A percentile compares a stretch with the other conserved stretches of the same genome.
Evolutionary conservation across 768 basidiomycete species (phyloP).

Genomic region (Fomitopsis serialis): DNA sequence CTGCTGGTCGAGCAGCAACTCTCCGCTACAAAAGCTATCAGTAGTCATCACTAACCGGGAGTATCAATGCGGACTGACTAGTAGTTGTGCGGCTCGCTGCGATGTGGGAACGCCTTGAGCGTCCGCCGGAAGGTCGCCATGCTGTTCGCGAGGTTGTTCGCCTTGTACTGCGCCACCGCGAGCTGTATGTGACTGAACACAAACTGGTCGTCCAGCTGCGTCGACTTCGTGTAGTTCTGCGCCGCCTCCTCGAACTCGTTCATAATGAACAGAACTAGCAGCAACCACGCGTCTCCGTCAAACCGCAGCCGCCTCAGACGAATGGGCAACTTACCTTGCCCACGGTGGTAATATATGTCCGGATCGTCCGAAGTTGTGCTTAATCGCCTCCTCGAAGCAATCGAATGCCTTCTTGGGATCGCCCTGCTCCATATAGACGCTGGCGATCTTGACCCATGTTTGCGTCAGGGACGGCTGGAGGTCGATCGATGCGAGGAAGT

Average conservation of each 20-base stretch:
- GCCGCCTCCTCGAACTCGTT: conserved; percentile 83
- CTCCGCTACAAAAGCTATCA: conserved; percentile 53
- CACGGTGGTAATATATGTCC: conserved; percentile 98
- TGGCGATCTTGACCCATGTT: conserved; percentile 93
- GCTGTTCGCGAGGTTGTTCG: conserved; percentile 66
- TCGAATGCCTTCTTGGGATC: conserved; percentile 78
- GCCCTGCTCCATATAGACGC: conserved; percentile 94
- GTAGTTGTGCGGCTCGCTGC: conserved; percentile 91
- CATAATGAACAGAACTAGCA: conserved; percentile 87
- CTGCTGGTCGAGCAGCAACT: conserved; percentile 88
- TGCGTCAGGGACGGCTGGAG: conserved; percentile 72
- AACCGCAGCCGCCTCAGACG: neutral
- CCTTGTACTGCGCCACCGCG: conserved; percentile 96
- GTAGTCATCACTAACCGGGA: neutral
- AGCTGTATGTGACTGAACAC: conserved; percentile 97
- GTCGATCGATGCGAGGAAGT: conserved; percentile 72
- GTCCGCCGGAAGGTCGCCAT: conserved; percentile 91
- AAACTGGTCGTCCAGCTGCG: conserved; percentile 79
- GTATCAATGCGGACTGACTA: conserved; percentile 51
- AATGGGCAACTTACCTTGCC: conserved; percentile 60
- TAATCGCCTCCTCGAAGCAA: conserved; percentile 87
- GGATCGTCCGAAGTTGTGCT: conserved; percentile 79
- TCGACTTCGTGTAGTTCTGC: conserved; percentile 86
- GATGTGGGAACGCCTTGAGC: conserved; percentile 76
- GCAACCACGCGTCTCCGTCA: neutral